Base-by-base conservation (phyloP, 805 yeast genomes). In the Clavispora santaluciae region DNA sequence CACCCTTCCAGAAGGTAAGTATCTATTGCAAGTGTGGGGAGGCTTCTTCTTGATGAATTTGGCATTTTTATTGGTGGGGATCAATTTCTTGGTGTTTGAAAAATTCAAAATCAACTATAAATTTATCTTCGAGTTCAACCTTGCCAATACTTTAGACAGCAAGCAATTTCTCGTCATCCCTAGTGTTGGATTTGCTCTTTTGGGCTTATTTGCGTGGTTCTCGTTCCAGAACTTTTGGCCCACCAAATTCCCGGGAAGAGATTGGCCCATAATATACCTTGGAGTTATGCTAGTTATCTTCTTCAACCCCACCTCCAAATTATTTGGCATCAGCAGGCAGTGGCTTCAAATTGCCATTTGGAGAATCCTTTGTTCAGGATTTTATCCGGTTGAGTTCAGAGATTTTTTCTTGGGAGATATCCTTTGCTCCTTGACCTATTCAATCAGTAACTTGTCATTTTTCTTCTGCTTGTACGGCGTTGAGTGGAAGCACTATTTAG, bases 371-470 rank as follows among this genome's bases (percentile, higher is more conserved):
- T 68, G 86, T 8, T 84, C 95, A 1, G 98, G 98, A 0, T 69
- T 89, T 31, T 93, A 83, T 55, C 96, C 98, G 0, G 97, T 93
- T 40, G 98, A 91, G 63, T 93, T 93, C 57, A 74, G 90, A 42
- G 99, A 93, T 62, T 91, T 93, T 70, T 88, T 87, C 59, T 48
- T 91, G 35, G 99, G 98, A 16, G 99, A 93, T 61, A 81, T 93
- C 22, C 68, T 91, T 38, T 86, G 95, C 61, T 85, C 95, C 22
- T 69, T 93, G 54, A 86, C 96, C 1, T 93, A 93, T 63, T 76
- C 96, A 0, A 68, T 88, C 67, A 85, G 96, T 5, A 91, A 90
- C 50, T 64, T 86, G 33, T 84, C 95, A 1, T 78, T 89, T 60
- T 89, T 88, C 64, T 81, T 87, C 51, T 93, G 99, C 59, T 66